Evolutionary conservation across 257 asterid genomes (phyloP).

Genomic region (Mitragyna speciosa): DNA sequence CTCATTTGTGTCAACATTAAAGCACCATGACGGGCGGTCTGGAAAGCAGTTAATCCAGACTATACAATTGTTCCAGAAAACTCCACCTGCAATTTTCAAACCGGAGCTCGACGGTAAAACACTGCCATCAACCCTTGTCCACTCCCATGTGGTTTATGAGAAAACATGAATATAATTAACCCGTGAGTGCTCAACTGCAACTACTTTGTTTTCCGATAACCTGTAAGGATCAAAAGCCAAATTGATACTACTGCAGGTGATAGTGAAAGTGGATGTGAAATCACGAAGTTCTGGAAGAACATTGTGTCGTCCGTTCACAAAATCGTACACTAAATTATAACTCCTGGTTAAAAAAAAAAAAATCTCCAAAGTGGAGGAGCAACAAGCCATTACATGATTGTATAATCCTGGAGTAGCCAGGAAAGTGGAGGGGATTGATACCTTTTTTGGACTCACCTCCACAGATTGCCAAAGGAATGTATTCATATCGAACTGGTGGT

Average conservation of each 20-base stretch:
- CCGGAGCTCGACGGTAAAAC: neutral
- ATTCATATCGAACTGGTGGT: neutral
- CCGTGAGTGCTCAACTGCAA: no score
- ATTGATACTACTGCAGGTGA: no score
- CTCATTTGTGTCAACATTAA: neutral
- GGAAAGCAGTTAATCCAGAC: neutral
- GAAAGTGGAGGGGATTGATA: neutral
- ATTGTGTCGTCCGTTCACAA: no score
- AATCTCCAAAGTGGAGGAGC: neutral
- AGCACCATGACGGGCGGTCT: neutral
- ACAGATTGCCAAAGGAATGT: neutral
- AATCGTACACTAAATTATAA: no score
- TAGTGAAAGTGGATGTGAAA: no score
- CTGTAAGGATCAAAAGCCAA: no score
- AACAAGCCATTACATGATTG: slow-evolving; percentile 19
- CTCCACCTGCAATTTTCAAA: neutral
- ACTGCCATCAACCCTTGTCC: neutral
- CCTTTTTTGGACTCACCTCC: neutral
- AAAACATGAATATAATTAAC: no score
- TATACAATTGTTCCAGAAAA: slow-evolving; percentile 3
- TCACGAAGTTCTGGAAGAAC: no score
- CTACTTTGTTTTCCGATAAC: no score
- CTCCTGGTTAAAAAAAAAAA: no score
- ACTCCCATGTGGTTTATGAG: neutral
- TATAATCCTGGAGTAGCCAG: slow-evolving; percentile 2